A percentile compares a stretch with the other conserved stretches of the same genome.
phyloP scores from a whole-genome alignment of 148 eudicot genomes.

The Beta vulgaris region DNA sequence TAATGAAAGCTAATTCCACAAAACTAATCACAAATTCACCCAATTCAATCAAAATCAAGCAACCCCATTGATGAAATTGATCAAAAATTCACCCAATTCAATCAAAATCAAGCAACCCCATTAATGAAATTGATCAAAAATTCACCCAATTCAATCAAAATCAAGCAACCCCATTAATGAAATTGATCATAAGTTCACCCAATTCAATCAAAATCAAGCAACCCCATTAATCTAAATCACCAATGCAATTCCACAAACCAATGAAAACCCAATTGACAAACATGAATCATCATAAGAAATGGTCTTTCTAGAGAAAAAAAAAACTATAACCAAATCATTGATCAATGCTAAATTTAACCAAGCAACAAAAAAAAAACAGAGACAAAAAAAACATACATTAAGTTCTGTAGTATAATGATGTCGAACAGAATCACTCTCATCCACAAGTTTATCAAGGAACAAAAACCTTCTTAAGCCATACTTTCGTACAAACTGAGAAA shows the following conservation, averaged over 20 bases:
- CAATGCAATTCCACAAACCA: not conserved
- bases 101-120: not conserved
- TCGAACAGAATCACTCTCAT: conserved; percentile 81
- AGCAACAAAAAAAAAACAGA: not conserved
- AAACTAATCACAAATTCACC: not conserved
- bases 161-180: not conserved
- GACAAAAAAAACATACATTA: conserved; percentile 46
- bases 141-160: not conserved
- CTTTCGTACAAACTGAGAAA: conserved; percentile 50
- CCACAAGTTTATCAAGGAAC: conserved; percentile 80
- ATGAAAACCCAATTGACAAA: conserved; percentile 2
- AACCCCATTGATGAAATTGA: not conserved
- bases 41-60: not conserved
- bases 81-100: not conserved
- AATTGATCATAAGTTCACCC: not conserved
- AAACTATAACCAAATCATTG: too few relatives aligned
- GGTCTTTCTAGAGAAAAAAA: too few relatives aligned
- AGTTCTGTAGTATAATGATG: conserved; percentile 64
- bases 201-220: not conserved
- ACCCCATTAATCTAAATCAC: not conserved
- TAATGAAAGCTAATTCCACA: not conserved
- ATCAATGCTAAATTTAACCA: not conserved
- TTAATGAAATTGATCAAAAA: not conserved
- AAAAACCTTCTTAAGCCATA: conserved; percentile 74
- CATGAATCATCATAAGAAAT: too few relatives aligned